Conservation (phyloP, 1,284 basidiomycete species). For the Boletus albobrunnescens region DNA sequence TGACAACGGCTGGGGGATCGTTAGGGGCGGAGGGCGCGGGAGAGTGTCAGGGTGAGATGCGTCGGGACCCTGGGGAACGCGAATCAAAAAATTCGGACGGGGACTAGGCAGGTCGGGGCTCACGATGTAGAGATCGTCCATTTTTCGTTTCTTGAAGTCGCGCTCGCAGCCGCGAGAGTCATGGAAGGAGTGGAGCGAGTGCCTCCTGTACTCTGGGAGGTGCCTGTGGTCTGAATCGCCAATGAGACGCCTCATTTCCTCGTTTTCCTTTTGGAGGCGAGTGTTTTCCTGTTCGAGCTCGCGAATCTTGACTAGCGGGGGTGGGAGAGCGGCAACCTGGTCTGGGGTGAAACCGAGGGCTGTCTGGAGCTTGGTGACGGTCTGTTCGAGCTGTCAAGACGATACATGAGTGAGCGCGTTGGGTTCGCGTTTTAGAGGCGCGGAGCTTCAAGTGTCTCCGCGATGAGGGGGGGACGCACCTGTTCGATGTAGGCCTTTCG, state of each 20-base stretch:
- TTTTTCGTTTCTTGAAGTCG: slow-evolving; percentile 62
- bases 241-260: slow-evolving; percentile 61
- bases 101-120: slow-evolving; percentile 6
- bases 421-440: slow-evolving; percentile 2
- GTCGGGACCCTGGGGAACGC: slow-evolving; percentile 20
- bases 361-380: slow-evolving; percentile 74
- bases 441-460: slow-evolving; percentile 4
- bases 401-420: slow-evolving; percentile 14
- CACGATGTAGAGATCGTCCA: slow-evolving; percentile 59
- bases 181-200: slow-evolving; percentile 39
- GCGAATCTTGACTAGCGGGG: slow-evolving; percentile 64
- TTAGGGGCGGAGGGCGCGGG: slow-evolving; percentile 56
- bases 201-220: slow-evolving; percentile 42
- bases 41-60: slow-evolving; percentile 36
- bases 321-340: slow-evolving; percentile 64
- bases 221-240: slow-evolving; percentile 39
- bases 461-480: slow-evolving; percentile 40
- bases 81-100: background rate
- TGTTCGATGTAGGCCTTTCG: slow-evolving; percentile 91
- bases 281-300: slow-evolving; percentile 75
- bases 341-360: slow-evolving; percentile 66
- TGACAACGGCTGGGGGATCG: slow-evolving; percentile 51
- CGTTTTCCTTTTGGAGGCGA: slow-evolving; percentile 63
- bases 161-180: slow-evolving; percentile 51
- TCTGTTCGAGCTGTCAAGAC: slow-evolving; percentile 63